These are phyloP conservation scores for Trichophyton schoenleinii DNA, from an alignment of 2,329 filamentous ascomycete species.

Conservation along the genomic window DNA sequence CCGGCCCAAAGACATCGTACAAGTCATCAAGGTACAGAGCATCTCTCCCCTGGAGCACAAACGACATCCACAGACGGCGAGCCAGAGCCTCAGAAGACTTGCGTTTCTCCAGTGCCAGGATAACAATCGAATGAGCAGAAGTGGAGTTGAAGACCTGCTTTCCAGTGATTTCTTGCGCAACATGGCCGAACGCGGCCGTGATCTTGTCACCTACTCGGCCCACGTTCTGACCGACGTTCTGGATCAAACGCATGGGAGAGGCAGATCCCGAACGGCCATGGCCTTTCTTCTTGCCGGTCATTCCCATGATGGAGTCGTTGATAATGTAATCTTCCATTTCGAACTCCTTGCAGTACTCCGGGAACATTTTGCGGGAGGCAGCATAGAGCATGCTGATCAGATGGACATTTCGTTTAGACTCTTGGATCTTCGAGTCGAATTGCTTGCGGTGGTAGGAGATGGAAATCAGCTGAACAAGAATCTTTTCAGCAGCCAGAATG, in stretches of 20 bases:
- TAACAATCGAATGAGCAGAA: constrained; percentile 76
- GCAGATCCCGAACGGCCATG: constrained; percentile 48
- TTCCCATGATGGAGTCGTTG: constrained; percentile 60
- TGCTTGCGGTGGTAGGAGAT: constrained; percentile 58
- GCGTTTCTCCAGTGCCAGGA: constrained; percentile 76
- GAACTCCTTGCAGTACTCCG: constrained; percentile 85
- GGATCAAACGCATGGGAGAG: constrained; percentile 67
- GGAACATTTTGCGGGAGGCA: constrained; percentile 76
- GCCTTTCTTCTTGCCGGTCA: constrained; percentile 35
- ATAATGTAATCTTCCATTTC: constrained; percentile 85
- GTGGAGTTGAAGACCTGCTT: constrained; percentile 92
- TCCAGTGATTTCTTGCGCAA: constrained; percentile 88
- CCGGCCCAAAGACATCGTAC: constrained; percentile 68
- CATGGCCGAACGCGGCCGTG: constrained; percentile 81
- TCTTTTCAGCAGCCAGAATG: constrained; percentile 47
- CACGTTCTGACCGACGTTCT: constrained; percentile 58
- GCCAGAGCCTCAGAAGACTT: constrained; percentile 80
- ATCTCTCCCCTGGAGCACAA: constrained; percentile 81
- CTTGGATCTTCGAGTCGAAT: constrained; percentile 60
- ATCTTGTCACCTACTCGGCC: constrained; percentile 84
- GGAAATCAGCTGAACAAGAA: constrained; percentile 52
- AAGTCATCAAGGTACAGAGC: constrained; percentile 70
- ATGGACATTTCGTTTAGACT: constrained; percentile 75
- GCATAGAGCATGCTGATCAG: constrained; percentile 80
- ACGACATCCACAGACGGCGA: constrained; percentile 95